These are phyloP conservation scores for Davidsoniella virescens DNA, from an alignment of 2,329 filamentous ascomycete genomes.

Conservation along the genomic window DNA sequence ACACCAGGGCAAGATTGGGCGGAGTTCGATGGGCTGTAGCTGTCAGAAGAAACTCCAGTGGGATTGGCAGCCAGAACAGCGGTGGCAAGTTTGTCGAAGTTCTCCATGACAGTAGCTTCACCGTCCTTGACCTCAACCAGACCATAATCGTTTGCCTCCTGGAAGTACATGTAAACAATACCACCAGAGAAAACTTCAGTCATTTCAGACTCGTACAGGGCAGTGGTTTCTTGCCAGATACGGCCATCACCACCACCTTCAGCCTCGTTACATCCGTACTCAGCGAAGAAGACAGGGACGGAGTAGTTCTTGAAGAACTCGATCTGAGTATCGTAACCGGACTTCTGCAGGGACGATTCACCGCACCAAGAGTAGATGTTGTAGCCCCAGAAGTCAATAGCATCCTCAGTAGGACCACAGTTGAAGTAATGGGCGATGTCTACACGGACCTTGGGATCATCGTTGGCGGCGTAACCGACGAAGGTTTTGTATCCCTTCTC, in stretches of 20 bases:
- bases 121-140: constrained; percentile 47
- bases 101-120: constrained; percentile 48
- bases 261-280: constrained; percentile 83
- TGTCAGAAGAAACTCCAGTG: constrained; percentile 43
- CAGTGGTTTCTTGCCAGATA: constrained; percentile 68
- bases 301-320: constrained; percentile 79
- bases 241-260: constrained; percentile 42
- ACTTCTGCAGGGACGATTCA: constrained; percentile 55
- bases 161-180: constrained; percentile 98
- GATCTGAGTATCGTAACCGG: constrained; percentile 69
- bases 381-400: constrained; percentile 98
- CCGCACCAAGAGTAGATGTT: constrained; percentile 99
- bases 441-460: constrained; percentile 67
- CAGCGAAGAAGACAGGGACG: constrained; percentile 93
- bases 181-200: constrained; percentile 78
- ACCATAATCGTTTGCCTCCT: constrained; percentile 80
- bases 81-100: constrained; percentile 58
- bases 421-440: constrained; percentile 88
- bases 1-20: constrained; percentile 50
- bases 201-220: constrained; percentile 71
- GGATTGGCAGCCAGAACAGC: constrained; percentile 54
- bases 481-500: constrained; percentile 64
- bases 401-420: constrained; percentile 49
- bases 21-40: constrained; percentile 62
- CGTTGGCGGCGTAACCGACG: constrained; percentile 92